Evolutionary conservation across 1,139 yeast species (phyloP).

Genomic region (Hanseniaspora sp.): DNA sequence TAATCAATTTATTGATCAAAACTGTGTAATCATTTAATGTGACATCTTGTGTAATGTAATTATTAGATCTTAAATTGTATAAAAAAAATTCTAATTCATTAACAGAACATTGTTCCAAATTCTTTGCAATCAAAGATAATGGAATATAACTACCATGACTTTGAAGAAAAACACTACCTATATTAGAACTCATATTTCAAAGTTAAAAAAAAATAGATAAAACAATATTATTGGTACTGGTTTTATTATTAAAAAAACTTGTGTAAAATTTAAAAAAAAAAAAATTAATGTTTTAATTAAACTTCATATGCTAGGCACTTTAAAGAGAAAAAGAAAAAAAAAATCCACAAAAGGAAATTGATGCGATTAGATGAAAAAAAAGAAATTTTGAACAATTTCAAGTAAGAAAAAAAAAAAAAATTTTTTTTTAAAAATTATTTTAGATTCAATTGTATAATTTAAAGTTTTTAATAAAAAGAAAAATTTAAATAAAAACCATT

Average conservation of each 20-base stretch:
- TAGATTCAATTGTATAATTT: neutral
- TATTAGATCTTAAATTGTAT: conserved; percentile 27
- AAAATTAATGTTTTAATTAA: neutral
- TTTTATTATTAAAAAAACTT: neutral
- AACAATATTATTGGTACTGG: neutral
- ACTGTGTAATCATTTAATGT: conserved; percentile 47
- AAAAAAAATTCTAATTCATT: conserved; percentile 29
- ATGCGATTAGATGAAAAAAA: neutral
- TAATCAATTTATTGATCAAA: conserved; percentile 44
- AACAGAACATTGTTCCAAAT: conserved; percentile 29
- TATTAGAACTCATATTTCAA: neutral
- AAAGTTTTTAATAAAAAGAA: neutral
- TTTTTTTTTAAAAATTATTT: neutral
- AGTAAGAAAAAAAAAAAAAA: neutral
- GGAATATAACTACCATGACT: conserved; percentile 22
- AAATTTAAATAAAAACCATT: neutral
- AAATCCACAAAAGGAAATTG: conserved; percentile 1
- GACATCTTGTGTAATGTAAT: conserved; percentile 32
- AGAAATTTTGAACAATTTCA: neutral
- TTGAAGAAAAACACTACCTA: conserved; percentile 10
- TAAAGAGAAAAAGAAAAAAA: neutral
- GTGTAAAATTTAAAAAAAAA: too few species aligned
- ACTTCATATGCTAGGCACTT: neutral
- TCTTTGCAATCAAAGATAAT: conserved; percentile 26
- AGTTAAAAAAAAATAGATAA: too few species aligned